Base-by-base conservation (phyloP, 2,329 filamentous ascomycete genomes). In the Aureobasidium pullulans region DNA sequence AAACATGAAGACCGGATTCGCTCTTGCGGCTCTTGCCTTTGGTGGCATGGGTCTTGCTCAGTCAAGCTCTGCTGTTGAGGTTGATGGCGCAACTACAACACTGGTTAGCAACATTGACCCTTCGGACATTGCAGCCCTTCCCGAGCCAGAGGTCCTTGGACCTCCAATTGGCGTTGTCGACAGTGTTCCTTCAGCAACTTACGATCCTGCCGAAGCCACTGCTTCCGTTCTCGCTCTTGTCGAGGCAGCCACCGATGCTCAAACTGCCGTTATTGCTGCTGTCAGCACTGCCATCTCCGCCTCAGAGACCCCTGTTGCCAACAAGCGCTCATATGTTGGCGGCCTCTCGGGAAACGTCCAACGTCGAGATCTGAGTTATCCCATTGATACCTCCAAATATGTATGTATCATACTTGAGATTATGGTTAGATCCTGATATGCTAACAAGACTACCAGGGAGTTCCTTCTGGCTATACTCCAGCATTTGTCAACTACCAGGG, bases 11-110 rank as follows among this genome's bases (percentile, higher is more conserved):
- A 37, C 53, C 19, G 42, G 53, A 29, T 29, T 57, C 15, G 40
- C 56, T 32, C 56, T 59, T 16, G 56, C 56, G 23, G 56, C 53
- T 47, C 58, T 59, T 50, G 56, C 53, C 46, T 61, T 59, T 50
- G 46, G 44, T 32, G 28, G 44, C 29, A 43, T 42, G 44, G 36
- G 56, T 37, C n/a, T 50, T 49, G 56, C 44, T 43, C 56, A 59
- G 9, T 40, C 56, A 11, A 37, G 16, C 28, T 37, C 53, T 6
- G 42, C 40, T 28, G 42, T 57, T 19, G 44, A 40, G 3, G 16
- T 46, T 5, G 42, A 57, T 34, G 53, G 42, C 13, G 28, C 36
- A n/a, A 40, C 56, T n/a, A 50, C 44, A 28, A 49, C 56, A n/a
- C 36, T 59, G 10, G 13, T 50, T 46, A 50, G 47, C 56, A 43